Evolutionary conservation across 345 rosid species (phyloP).

Genomic region (Rhizophora apiculata): DNA sequence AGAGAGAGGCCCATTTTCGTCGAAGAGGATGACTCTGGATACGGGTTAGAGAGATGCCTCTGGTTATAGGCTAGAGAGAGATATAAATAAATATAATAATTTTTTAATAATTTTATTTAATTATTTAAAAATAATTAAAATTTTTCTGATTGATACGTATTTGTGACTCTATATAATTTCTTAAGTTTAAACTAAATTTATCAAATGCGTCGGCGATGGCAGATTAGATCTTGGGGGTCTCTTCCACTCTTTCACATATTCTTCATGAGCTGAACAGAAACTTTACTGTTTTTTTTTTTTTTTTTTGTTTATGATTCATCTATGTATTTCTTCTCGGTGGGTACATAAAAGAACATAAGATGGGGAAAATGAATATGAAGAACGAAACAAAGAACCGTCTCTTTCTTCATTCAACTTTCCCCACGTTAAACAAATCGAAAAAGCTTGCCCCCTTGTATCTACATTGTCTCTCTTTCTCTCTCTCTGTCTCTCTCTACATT

Average conservation of each 20-base stretch:
- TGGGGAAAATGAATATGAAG: neutral
- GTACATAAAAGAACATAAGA: conserved; percentile 16
- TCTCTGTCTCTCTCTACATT: conserved; percentile 1
- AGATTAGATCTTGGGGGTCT: neutral
- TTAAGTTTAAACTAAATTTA: too few relatives aligned
- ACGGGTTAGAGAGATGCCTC: too few relatives aligned
- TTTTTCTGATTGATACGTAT: too few relatives aligned
- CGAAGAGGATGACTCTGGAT: too few relatives aligned
- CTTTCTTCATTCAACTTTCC: conserved; percentile 43
- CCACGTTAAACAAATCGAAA: conserved; percentile 82
- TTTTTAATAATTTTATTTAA: too few relatives aligned
- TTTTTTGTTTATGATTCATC: neutral
- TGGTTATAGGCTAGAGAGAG: too few relatives aligned
- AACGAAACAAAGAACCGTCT: conserved; percentile 36
- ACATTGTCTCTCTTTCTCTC: neutral
- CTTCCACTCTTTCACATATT: neutral
- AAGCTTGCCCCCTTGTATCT: conserved; percentile 14
- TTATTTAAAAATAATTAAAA: too few relatives aligned
- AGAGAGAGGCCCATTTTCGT: too few relatives aligned
- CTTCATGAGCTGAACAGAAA: neutral
- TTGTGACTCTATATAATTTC: too few relatives aligned
- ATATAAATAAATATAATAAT: too few relatives aligned
- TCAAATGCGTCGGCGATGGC: conserved; percentile 1
- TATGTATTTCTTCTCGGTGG: conserved; percentile 10
- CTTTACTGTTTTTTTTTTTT: neutral